phyloP scores from a whole-genome alignment of 2,329 filamentous ascomycete species.

The Sclerotinia sclerotiorum region DNA sequence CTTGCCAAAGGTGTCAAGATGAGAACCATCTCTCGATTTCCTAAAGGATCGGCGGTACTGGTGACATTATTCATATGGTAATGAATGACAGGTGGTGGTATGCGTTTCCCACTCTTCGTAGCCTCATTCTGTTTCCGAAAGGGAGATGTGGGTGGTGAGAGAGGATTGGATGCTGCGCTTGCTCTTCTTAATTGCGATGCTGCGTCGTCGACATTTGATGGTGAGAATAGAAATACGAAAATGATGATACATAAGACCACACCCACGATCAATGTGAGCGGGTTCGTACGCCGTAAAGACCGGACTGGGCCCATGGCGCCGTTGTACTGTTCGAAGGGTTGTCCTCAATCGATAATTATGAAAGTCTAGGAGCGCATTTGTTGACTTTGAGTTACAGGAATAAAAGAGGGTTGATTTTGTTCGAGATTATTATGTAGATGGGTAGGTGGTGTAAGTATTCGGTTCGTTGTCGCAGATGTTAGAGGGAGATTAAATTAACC shows the following conservation, averaged over 20 bases:
- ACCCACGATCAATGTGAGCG: constrained; percentile 72
- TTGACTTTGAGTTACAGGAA: constrained; percentile 12
- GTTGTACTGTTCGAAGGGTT: constrained; percentile 28
- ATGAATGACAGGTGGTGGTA: constrained; percentile 81
- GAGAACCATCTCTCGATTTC: constrained; percentile 80
- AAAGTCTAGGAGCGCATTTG: constrained; percentile 31
- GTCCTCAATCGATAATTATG: constrained; percentile 36
- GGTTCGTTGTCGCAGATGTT: constrained; percentile 12
- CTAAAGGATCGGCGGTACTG: constrained; percentile 70
- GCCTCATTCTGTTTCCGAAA: constrained; percentile 66
- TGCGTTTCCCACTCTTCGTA: constrained; percentile 49
- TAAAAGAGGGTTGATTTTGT: background rate
- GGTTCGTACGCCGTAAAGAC: constrained; percentile 74
- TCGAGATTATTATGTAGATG: background rate
- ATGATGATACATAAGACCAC: constrained; percentile 70
- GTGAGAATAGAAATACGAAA: constrained; percentile 61
- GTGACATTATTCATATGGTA: constrained; percentile 97
- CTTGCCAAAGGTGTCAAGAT: constrained; percentile 89
- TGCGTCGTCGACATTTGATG: constrained; percentile 50
- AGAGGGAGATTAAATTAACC: background rate
- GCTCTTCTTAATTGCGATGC: constrained; percentile 51
- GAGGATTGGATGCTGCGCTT: constrained; percentile 63
- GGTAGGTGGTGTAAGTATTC: background rate
- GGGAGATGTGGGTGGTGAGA: constrained; percentile 72
- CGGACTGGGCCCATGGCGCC: constrained; percentile 61